Conservation (phyloP, 148 eudicot species). For the Rhododendron williamsianum region DNA sequence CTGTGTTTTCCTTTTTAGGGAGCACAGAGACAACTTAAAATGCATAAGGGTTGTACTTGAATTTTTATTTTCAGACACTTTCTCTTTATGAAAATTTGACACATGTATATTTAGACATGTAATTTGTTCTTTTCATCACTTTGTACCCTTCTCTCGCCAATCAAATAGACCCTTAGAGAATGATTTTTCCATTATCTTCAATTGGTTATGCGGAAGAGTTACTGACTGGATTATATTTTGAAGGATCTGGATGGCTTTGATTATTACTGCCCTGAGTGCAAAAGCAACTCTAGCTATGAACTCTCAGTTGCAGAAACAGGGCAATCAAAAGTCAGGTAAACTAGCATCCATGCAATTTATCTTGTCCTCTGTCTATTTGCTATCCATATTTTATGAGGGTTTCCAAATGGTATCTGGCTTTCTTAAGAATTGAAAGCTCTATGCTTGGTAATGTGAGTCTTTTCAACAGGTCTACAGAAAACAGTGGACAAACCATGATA, state of each 20-base stretch:
- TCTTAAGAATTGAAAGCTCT: background rate
- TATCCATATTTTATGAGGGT: background rate
- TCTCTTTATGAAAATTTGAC: background rate
- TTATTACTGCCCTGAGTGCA: constrained; percentile 88
- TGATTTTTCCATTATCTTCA: background rate
- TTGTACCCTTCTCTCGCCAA: background rate
- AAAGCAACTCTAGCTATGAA: constrained; percentile 36
- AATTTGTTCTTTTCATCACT: background rate
- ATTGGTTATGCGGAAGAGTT: background rate
- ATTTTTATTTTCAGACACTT: background rate
- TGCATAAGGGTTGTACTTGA: background rate
- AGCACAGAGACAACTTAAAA: background rate
- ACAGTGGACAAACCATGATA: constrained; percentile 25
- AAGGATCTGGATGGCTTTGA: constrained; percentile 53
- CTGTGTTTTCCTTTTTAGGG: background rate
- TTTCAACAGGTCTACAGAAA: constrained; percentile 26
- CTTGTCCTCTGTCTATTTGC: background rate
- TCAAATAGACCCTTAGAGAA: background rate
- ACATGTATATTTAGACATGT: background rate
- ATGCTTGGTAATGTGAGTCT: constrained; percentile 4
- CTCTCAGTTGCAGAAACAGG: constrained; percentile 23
- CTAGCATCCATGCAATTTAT: background rate
- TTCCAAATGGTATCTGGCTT: background rate
- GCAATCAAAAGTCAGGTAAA: constrained; percentile 42
- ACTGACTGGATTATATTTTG: constrained; percentile 12